Evolutionary conservation across 2,329 filamentous ascomycete species (phyloP), one percentile per base, ranked within the genome.

Genomic region (Colletotrichum spaethianum): DNA sequence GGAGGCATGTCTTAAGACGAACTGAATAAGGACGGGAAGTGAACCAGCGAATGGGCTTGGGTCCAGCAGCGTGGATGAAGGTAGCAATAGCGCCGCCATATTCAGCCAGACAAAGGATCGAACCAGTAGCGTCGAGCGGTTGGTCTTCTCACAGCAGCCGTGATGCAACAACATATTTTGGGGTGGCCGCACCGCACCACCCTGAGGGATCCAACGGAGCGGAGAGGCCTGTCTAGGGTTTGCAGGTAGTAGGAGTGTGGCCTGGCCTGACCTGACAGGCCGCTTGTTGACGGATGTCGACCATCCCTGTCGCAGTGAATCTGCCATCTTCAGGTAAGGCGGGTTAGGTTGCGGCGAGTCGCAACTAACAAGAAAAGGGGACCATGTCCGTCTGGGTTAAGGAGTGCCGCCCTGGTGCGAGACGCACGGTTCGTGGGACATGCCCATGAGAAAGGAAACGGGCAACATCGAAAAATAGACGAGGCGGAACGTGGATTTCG

Each of bases 181-280:
- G 48, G 53, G 26, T 70, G 59, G 59, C 70, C 53, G 59, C 59
- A 57, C 57, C 33, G 57, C 57, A 72, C 36, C 69, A 69, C 36
- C 36, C n/a, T n/a, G 36, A 64, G 44, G 53, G 60, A 72, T 72
- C 70, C 60, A 72, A 72, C 65, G n/a, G 59, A 52, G 66, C 70
- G 70, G 70, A 63, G 65, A 64, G 59, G 50, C 65, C 40, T 40
- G 65, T 31, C 38, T 48, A 26, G 20, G 36, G 44, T 26, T 62
- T 61, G 11, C 28, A 48, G 48, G 65, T 60, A 46, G 9, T 55
- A 40, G 53, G 52, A 31, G 36, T 44, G 9, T 42, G 28, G 46
- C 33, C 26, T 40, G 57, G 57, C 28, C 50, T 57, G 44, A 59
- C n/a, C 38, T 72, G 69, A 60, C 52, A 40, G 69, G 57, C 48